Evolutionary conservation across 345 rosid species (phyloP).

Genomic region (Salix purpurea): DNA sequence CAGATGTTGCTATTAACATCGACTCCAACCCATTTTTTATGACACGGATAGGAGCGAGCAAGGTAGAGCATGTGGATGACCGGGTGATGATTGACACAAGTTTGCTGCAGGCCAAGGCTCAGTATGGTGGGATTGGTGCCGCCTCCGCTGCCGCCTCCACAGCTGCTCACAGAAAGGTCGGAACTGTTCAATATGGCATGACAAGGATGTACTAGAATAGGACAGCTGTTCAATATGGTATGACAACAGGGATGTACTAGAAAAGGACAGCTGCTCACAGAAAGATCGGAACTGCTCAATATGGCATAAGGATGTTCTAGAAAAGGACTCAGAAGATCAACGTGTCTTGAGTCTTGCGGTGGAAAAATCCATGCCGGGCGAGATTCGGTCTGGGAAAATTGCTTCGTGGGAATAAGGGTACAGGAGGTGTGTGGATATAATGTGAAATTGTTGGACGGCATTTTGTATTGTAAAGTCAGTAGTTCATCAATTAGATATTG

Average conservation of each 20-base stretch:
- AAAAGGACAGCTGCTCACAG: conserved; percentile 39
- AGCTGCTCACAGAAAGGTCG: conserved; percentile 64
- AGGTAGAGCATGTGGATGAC: conserved; percentile 50
- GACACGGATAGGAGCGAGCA: conserved; percentile 56
- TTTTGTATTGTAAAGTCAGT: background rate
- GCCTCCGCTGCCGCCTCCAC: conserved; percentile 37
- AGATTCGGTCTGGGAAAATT: background rate
- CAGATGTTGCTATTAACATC: conserved; percentile 73
- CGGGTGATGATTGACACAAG: conserved; percentile 54
- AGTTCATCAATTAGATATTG: no score
- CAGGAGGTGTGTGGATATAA: background rate
- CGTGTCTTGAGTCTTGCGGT: background rate
- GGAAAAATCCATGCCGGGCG: background rate
- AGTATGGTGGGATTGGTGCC: conserved; percentile 55
- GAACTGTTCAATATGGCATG: conserved; percentile 65
- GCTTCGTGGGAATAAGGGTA: background rate
- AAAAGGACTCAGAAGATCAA: background rate
- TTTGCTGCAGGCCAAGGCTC: conserved; percentile 55
- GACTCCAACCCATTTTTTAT: conserved; percentile 72
- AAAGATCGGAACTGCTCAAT: conserved; percentile 72
- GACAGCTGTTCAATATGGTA: background rate
- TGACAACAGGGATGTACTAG: conserved; percentile 57
- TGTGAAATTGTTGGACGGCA: no score
- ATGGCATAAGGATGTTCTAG: conserved; percentile 64
- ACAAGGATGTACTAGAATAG: conserved; percentile 58